Base-by-base conservation (phyloP, 2,329 filamentous ascomycete genomes). In the Calonectria leucothoes region DNA sequence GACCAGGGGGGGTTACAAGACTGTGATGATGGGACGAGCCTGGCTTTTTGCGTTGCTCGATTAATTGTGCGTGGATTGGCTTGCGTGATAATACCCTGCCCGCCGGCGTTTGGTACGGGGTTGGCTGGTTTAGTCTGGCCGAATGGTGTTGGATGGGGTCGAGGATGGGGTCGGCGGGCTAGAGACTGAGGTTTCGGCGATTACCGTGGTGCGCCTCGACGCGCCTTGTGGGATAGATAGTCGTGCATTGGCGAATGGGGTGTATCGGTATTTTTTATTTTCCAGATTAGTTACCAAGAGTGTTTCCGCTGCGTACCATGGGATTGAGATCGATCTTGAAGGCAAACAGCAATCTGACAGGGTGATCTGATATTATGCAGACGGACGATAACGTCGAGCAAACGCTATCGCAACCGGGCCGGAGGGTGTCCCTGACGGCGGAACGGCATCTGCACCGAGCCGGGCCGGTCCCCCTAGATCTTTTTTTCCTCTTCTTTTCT, bases 31-130 rank as follows among this genome's bases (percentile, higher is more conserved):
- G 55, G 55, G 69, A 72, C 65, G 64, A 52, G 39, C n/a, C 68
- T 70, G 67, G 55, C 68, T 73, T 74, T 74, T 65, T 65, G 52
- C 71, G 57, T 64, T 71, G 66, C 70, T 75, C 71, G 35, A 71
- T 74, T 64, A 49, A 67, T 72, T 65, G 72, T 70, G 66, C 61
- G 66, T 74, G 70, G 71, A 70, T 76, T 76, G 70, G 72, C 65
- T 61, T 75, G 74, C 75, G 75, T 80, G 78, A 75, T 76, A 80
- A 80, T 80, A 79, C 78, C 79, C 74, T 78, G 70, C 76, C 74
- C 52, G 74, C 74, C 68, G 74, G 75, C 74, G 73, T 75, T 76
- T 78, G 69, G 74, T 63, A 74, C 64, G 48, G 48, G 69, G 65
- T 59, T 57, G 15, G 55, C 52, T 61, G 45, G 55, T 33, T 64